These are phyloP conservation scores for bread wheat (Triticum aestivum) DNA, from an alignment of 176 grass and related monocot genomes.

Conservation along the genomic window IWGSC_CS_RefSeq_v2.1 NC_057796.1:87678225-87678724, in stretches of 20 bases:
- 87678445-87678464: conserved; percentile 34
- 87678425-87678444: conserved; percentile 37
- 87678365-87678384: not conserved
- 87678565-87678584: conserved; percentile 71
- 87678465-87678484: conserved; percentile 12
- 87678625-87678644: conserved; percentile 22
- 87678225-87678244: not conserved
- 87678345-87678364: not conserved
- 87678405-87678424: not conserved
- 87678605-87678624: conserved; percentile 34
- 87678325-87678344: not conserved
- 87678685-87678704: conserved; percentile 37
- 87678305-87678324: not conserved
- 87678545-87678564: conserved; percentile 30
- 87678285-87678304: not conserved
- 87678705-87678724: conserved; percentile 26
- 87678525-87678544: conserved; percentile 42
- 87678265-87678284: not conserved
- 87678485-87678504: conserved; percentile 37
- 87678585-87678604: conserved; percentile 90
- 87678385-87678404: not conserved
- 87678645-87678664: conserved; percentile 12
- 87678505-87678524: conserved; percentile 41
- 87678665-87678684: conserved; percentile 32
- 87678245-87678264: not conserved